These are phyloP conservation scores for Fistulifera solaris DNA, from an alignment of 108 stramenopile species.

Conservation along the genomic window DNA sequence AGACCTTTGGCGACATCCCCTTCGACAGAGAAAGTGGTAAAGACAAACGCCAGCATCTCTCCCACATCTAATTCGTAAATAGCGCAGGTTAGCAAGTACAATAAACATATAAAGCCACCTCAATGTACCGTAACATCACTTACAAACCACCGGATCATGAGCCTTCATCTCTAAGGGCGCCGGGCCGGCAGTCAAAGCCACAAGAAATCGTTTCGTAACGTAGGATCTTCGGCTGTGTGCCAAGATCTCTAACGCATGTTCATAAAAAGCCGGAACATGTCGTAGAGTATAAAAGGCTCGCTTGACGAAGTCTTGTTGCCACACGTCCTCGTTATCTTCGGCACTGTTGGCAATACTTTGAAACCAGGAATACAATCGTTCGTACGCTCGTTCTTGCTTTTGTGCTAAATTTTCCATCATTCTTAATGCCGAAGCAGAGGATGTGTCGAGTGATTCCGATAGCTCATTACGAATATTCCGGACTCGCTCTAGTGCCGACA, in stretches of 20 bases:
- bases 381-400: conserved; percentile 80
- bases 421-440: conserved; percentile 60
- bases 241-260: conserved; percentile 68
- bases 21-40: conserved; percentile 66
- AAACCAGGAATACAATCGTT: conserved; percentile 79
- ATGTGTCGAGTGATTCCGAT: conserved; percentile 52
- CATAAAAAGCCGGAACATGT: conserved; percentile 64
- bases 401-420: conserved; percentile 79
- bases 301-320: conserved; percentile 53
- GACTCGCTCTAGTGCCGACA: conserved; percentile 65
- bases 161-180: conserved; percentile 78
- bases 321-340: conserved; percentile 63
- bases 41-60: conserved; percentile 84
- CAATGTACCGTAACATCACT: too few species aligned
- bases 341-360: conserved; percentile 23
- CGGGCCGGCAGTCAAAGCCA: conserved; percentile 71
- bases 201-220: conserved; percentile 67
- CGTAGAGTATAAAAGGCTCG: conserved; percentile 43
- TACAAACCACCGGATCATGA: conserved; percentile 79
- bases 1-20: conserved; percentile 61
- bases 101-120: too few species aligned
- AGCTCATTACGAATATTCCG: conserved; percentile 54
- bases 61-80: conserved; percentile 20
- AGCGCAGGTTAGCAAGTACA: too few species aligned
- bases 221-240: conserved; percentile 52